Conservation (phyloP, 225 moss, liverwort and hornwort genomes). For the Climacium dendroides region DNA sequence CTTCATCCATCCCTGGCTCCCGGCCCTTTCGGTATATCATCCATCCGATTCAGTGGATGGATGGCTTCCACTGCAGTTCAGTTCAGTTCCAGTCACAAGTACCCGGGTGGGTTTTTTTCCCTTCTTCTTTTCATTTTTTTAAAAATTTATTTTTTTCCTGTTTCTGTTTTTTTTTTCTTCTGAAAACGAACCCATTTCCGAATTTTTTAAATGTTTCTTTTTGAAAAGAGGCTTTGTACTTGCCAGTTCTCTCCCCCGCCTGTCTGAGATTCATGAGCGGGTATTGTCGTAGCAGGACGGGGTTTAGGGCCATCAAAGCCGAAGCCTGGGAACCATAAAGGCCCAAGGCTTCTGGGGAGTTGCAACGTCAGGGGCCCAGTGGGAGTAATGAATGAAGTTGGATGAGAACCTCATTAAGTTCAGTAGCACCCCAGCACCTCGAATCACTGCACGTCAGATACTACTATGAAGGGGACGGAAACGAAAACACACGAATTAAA, state of each 20-base stretch:
- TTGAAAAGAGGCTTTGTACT: too few species aligned
- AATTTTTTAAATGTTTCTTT: too few species aligned
- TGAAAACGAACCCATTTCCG: too few species aligned
- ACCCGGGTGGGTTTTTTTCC: too few species aligned
- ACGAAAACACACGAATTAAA: background rate
- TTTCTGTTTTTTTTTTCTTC: too few species aligned
- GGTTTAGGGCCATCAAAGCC: background rate
- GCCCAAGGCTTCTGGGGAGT: constrained; percentile 1
- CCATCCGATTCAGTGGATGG: background rate
- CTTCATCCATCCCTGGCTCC: background rate
- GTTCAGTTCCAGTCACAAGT: too few species aligned
- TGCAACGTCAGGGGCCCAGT: background rate
- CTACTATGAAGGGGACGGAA: background rate
- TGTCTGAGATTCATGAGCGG: background rate
- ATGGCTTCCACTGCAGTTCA: background rate
- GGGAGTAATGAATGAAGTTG: background rate
- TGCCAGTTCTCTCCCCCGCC: too few species aligned
- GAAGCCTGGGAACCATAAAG: constrained; percentile 19
- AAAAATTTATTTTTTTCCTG: too few species aligned
- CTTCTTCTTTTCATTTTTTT: too few species aligned
- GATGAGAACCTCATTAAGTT: constrained; percentile 12
- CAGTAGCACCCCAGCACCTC: background rate
- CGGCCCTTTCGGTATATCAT: background rate
- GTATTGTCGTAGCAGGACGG: background rate
- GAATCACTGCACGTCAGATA: constrained; percentile 10